phyloP scores from a whole-genome alignment of 805 yeast species.

The Diddensiella caesifluorescens region DNA sequence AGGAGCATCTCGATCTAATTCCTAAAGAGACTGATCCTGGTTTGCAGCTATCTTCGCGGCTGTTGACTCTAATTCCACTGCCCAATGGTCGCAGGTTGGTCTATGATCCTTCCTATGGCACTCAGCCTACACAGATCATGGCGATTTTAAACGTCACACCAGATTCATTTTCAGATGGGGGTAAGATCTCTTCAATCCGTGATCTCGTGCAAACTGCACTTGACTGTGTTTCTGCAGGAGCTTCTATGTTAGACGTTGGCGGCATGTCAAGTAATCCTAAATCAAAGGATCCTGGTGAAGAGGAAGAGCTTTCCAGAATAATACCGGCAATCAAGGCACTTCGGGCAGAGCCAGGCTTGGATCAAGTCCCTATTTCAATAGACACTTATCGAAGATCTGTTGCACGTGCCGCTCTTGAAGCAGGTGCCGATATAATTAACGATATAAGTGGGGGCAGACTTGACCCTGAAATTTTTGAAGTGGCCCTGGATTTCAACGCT shows the following conservation, averaged over 20 bases:
- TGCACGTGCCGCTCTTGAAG: slow-evolving; percentile 59
- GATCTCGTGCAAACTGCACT: slow-evolving; percentile 43
- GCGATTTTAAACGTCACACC: slow-evolving; percentile 87
- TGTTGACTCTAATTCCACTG: slow-evolving; percentile 21
- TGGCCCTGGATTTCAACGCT: slow-evolving; percentile 58
- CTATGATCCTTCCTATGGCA: slow-evolving; percentile 43
- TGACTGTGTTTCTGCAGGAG: slow-evolving; percentile 51
- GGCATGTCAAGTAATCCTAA: slow-evolving; percentile 95
- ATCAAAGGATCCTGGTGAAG: slow-evolving; percentile 51
- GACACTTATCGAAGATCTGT: slow-evolving; percentile 81
- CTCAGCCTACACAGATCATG: slow-evolving; percentile 66
- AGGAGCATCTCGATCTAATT: slow-evolving; percentile 57
- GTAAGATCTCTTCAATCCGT: slow-evolving; percentile 38
- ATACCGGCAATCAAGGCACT: slow-evolving; percentile 63
- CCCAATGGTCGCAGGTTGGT: slow-evolving; percentile 29
- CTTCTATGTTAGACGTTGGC: slow-evolving; percentile 83
- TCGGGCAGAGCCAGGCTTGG: slow-evolving; percentile 38
- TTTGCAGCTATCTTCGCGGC: slow-evolving; percentile 24
- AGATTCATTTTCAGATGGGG: slow-evolving; percentile 94
- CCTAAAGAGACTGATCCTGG: slow-evolving; percentile 33
- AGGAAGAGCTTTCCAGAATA: slow-evolving; percentile 68
- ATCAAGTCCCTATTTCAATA: slow-evolving; percentile 58
- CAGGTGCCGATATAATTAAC: slow-evolving; percentile 88
- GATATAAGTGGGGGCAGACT: slow-evolving; percentile 79
- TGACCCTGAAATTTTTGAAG: slow-evolving; percentile 60